These are phyloP conservation scores for Trypethelium eluteriae DNA, from an alignment of 495 filamentous ascomycete genomes.

Conservation along the genomic window DNA sequence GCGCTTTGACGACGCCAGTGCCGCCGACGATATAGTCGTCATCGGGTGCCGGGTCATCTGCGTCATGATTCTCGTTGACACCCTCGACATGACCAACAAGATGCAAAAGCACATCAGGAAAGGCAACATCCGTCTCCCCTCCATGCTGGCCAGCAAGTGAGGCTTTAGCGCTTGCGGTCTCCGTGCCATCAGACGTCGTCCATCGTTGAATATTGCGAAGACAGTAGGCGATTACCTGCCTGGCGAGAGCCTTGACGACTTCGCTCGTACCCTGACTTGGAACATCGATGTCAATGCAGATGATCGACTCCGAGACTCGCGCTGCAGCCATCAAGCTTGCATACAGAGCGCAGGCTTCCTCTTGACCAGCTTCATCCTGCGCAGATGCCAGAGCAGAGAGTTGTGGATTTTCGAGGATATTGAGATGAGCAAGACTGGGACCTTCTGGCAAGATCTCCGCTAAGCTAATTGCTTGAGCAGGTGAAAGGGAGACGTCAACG, in stretches of 20 bases:
- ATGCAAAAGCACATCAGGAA: constrained; percentile 60
- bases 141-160: constrained; percentile 39
- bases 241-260: constrained; percentile 84
- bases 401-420: constrained; percentile 73
- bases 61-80: constrained; percentile 48
- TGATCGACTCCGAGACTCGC: constrained; percentile 70
- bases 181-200: constrained; percentile 38
- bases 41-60: constrained; percentile 69
- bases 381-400: constrained; percentile 60
- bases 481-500: constrained; percentile 72
- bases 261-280: constrained; percentile 71
- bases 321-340: constrained; percentile 86
- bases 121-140: constrained; percentile 40
- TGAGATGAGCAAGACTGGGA: constrained; percentile 75
- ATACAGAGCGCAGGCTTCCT: constrained; percentile 90
- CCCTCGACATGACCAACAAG: constrained; percentile 53
- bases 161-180: constrained; percentile 32
- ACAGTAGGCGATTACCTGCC: constrained; percentile 88
- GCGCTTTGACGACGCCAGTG: constrained; percentile 82
- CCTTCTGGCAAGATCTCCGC: constrained; percentile 85
- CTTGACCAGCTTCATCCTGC: constrained; percentile 62
- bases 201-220: constrained; percentile 80
- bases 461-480: constrained; percentile 81
- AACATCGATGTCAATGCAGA: constrained; percentile 87
- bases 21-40: constrained; percentile 94